phyloP scores from a whole-genome alignment of 2,329 filamentous ascomycete genomes.

The Cladosporium sp. region DNA sequence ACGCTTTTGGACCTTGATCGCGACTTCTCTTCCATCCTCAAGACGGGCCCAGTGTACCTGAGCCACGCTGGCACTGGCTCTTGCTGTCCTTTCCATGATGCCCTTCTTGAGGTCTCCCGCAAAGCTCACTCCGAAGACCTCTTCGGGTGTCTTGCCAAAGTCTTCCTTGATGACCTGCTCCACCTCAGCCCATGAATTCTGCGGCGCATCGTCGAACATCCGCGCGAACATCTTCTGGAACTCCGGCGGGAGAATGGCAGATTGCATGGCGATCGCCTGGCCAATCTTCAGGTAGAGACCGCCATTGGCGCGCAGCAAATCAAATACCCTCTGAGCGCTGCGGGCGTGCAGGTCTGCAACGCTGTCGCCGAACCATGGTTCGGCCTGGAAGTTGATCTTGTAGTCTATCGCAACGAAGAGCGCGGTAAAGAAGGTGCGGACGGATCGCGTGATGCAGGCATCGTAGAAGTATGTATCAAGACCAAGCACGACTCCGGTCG shows the following conservation, averaged over 20 bases:
- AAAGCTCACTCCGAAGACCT: constrained; percentile 89
- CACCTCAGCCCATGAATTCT: constrained; percentile 81
- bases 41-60: constrained; percentile 94
- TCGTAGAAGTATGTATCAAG: constrained; percentile 72
- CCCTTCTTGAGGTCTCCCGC: constrained; percentile 45
- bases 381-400: constrained; percentile 86
- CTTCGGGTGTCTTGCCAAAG: constrained; percentile 75
- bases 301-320: constrained; percentile 77
- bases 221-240: constrained; percentile 93
- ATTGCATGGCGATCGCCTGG: constrained; percentile 98
- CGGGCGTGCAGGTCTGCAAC: constrained; percentile 74
- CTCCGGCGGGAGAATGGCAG: constrained; percentile 82
- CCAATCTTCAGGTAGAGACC: constrained; percentile 96
- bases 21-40: constrained; percentile 81
- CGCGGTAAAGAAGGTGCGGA: constrained; percentile 74
- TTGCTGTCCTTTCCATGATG: constrained; percentile 64
- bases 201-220: constrained; percentile 97
- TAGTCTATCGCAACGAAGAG: constrained; percentile 83
- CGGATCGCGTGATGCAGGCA: constrained; percentile 67
- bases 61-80: constrained; percentile 83
- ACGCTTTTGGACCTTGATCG: constrained; percentile 92
- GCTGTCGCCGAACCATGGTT: constrained; percentile 66
- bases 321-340: constrained; percentile 75
- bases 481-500: constrained; percentile 58
- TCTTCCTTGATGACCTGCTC: constrained; percentile 81